Base-by-base conservation (phyloP, 257 asterid genomes). In the Prunella vulgaris region DNA sequence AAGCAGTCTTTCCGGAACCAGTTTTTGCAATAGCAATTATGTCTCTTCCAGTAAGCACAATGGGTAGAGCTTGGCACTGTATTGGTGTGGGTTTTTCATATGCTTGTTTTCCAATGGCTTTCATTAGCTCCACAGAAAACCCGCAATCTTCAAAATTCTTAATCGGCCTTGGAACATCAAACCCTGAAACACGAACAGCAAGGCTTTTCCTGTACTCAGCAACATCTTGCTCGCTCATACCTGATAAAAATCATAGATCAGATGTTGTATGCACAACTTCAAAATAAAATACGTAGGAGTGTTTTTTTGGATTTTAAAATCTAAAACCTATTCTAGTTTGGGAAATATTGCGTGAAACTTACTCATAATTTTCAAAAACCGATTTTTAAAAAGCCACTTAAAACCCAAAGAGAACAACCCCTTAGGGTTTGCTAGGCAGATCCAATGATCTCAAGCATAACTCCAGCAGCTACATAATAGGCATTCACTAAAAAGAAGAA, bases 1-100 rank as follows among this genome's bases (percentile, higher is more conserved):
- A 79, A 63, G 96, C 99, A 35, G 99, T 93, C 85, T 93, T 93
- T 68, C 99, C 99, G 13, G 99, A 93, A 28, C 99, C 99, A 46
- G 99, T 93, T 84, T 93, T 93, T 59, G 99, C 99, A 77, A 93
- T 90, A 52, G 93, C 99, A 73, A 93, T 93, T 57, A 90, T 74
- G 68, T 93, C 99, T 80, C 99, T 86, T 80, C 99, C 99, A 64
- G 99, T 86, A 42, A 93, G 97, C 69, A 86, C 94, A 70, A 90
- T 84, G 13, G 99, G 96, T 60, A 93, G 79, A 77, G 99, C 93
- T 80, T 93, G 97, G 78, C 99, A 88, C 66, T 93, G 99, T 83
- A 93, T 93, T 33, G 96, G 88, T 2, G 99, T 93, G 73, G 99
- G 99, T 71, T 81, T 93, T 71, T 84, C 93, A 78, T 88, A 93